Percentiles rank a stretch among this genome's conserved stretches.
These are phyloP conservation scores for Suillus discolor DNA, from an alignment of 768 basidiomycete species.

Conservation along the genomic window DNA sequence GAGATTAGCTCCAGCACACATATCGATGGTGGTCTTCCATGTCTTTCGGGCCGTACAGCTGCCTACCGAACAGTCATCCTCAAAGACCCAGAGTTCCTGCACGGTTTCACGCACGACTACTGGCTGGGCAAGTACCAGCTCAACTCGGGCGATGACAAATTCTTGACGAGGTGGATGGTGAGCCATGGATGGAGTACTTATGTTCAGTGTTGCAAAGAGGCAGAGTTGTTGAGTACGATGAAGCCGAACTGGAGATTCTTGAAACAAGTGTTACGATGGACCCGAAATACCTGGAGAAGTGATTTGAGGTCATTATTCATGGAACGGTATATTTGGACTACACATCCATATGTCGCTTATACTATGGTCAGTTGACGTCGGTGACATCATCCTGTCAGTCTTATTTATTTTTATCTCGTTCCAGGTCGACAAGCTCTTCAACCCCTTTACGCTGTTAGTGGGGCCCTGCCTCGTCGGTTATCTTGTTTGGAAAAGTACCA, in stretches of 20 bases:
- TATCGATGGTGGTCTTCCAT: slow-evolving; percentile 91
- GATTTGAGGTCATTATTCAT: slow-evolving; percentile 88
- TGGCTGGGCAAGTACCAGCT: slow-evolving; percentile 95
- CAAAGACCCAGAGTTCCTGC: slow-evolving; percentile 91
- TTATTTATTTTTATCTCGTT: background rate
- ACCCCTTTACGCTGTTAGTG: slow-evolving; percentile 83
- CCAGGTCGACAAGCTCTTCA: slow-evolving; percentile 83
- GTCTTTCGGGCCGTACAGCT: slow-evolving; percentile 90
- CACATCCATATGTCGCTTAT: slow-evolving; percentile 73
- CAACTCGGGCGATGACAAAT: slow-evolving; percentile 94
- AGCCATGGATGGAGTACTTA: slow-evolving; percentile 95
- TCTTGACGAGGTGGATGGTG: slow-evolving; percentile 96
- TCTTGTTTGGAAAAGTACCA: slow-evolving; percentile 79
- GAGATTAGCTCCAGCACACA: slow-evolving; percentile 89
- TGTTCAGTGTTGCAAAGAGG: slow-evolving; percentile 84
- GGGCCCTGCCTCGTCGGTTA: slow-evolving; percentile 80
- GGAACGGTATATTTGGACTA: slow-evolving; percentile 85
- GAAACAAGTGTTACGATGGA: slow-evolving; percentile 93
- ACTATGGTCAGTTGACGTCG: slow-evolving; percentile 66
- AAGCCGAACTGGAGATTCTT: slow-evolving; percentile 96
- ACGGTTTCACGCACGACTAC: slow-evolving; percentile 92
- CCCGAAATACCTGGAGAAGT: slow-evolving; percentile 91
- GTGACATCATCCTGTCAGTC: background rate
- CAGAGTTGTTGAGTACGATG: slow-evolving; percentile 89
- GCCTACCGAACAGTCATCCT: slow-evolving; percentile 93